Conservation (phyloP, 495 filamentous ascomycete species). For the Trichodelitschia bisporula region DNA sequence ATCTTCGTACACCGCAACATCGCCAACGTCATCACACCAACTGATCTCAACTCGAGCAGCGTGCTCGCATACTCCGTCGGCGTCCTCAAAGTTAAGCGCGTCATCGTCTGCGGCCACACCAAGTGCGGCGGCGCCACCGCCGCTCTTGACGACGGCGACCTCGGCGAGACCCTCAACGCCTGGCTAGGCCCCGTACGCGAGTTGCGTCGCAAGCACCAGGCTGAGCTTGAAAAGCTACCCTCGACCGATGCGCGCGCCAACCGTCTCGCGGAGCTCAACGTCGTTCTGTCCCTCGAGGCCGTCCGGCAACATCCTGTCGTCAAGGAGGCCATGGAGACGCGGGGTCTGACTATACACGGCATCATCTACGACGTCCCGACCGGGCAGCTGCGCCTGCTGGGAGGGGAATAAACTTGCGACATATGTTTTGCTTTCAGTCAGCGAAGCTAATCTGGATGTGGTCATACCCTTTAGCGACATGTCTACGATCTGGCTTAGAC, state of each 20-base stretch:
- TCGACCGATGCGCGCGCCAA: slow-evolving; percentile 8
- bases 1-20: slow-evolving; percentile 92
- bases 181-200: slow-evolving; percentile 54
- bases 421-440: no score
- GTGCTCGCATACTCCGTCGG: slow-evolving; percentile 71
- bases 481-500: no score
- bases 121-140: slow-evolving; percentile 55
- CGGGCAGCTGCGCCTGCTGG: slow-evolving; percentile 14
- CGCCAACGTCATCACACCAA: slow-evolving; percentile 60
- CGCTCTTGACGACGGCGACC: slow-evolving; percentile 35
- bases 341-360: slow-evolving; percentile 18
- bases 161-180: slow-evolving; percentile 54
- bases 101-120: slow-evolving; percentile 71
- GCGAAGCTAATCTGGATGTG: no score
- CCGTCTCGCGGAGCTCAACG: slow-evolving; percentile 17
- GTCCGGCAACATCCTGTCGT: slow-evolving; percentile 13
- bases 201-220: slow-evolving; percentile 21
- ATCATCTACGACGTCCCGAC: slow-evolving; percentile 17
- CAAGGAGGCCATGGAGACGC: slow-evolving; percentile 15
- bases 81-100: slow-evolving; percentile 51
- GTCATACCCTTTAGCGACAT: no score
- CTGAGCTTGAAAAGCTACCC: slow-evolving; percentile 8
- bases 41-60: slow-evolving; percentile 47
- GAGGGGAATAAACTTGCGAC: no score
- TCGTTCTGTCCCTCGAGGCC: slow-evolving; percentile 13